phyloP scores from a whole-genome alignment of 176 grass and related monocot genomes.

The Thalia dealbata region DNA sequence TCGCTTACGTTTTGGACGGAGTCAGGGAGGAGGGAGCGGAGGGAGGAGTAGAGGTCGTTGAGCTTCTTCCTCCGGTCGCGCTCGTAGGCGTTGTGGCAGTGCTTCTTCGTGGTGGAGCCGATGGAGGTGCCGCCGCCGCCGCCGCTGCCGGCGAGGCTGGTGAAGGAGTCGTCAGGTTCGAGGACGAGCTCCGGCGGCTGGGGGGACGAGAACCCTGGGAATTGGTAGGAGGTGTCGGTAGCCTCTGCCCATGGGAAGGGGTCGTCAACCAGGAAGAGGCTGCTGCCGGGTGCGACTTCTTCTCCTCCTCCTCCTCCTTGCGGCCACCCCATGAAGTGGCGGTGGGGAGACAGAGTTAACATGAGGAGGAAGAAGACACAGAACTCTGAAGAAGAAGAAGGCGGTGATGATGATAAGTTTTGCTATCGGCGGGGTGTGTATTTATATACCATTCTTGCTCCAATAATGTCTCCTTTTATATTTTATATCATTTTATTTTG shows the following conservation, averaged over 20 bases:
- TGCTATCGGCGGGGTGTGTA: neutral
- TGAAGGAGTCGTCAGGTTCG: conserved; percentile 20
- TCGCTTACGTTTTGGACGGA: conserved; percentile 40
- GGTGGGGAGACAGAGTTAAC: conserved; percentile 5
- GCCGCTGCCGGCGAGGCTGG: conserved; percentile 10
- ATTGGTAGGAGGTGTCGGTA: conserved; percentile 37
- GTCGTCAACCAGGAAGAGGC: conserved; percentile 34
- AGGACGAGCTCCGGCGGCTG: conserved; percentile 32
- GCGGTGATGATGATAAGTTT: neutral
- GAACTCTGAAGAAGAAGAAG: neutral
- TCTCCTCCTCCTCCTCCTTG: neutral
- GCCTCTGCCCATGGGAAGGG: conserved; percentile 42
- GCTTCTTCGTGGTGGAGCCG: conserved; percentile 44
- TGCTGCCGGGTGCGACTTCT: neutral
- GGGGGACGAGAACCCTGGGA: conserved; percentile 20
- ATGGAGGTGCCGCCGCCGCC: conserved; percentile 20
- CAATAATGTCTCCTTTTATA: too few species aligned
- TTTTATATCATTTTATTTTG: too few species aligned
- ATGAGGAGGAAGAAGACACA: neutral
- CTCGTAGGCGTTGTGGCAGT: conserved; percentile 84
- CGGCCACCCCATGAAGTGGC: conserved; percentile 3
- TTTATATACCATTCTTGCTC: too few species aligned
- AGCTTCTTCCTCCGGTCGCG: conserved; percentile 88
- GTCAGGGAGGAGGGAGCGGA: conserved; percentile 57
- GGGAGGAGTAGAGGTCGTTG: conserved; percentile 66